phyloP scores from a whole-genome alignment of 176 grass and related monocot genomes.

The Aegilops longissima region DNA sequence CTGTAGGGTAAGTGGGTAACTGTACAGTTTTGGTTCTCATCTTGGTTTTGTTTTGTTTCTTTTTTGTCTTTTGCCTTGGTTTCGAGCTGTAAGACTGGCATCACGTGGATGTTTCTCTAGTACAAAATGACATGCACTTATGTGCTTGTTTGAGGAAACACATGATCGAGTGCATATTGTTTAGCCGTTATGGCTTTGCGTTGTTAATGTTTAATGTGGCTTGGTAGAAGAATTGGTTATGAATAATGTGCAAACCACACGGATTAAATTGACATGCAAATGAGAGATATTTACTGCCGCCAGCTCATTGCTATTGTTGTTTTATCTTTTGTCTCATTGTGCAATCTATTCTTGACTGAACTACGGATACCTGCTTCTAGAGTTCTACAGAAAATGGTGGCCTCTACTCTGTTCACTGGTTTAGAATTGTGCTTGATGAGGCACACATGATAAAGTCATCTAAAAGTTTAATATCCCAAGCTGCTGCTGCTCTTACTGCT shows the following conservation, averaged over 20 bases:
- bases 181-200: not conserved
- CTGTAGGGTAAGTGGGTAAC: not conserved
- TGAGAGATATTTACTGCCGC: not conserved
- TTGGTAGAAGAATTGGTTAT: conserved; percentile 21
- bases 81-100: not conserved
- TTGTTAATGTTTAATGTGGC: not conserved
- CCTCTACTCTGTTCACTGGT: conserved; percentile 79
- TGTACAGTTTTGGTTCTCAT: not conserved
- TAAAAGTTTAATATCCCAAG: conserved; percentile 86
- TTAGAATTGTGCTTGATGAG: conserved; percentile 95
- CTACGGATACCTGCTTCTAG: conserved; percentile 36
- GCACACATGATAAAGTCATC: conserved; percentile 90
- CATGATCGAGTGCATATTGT: not conserved
- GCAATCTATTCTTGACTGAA: conserved; percentile 26
- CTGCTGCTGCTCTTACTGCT: conserved; percentile 67
- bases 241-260: not conserved
- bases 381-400: conserved; percentile 64
- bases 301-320: not conserved
- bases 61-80: not conserved
- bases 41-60: not conserved
- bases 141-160: not conserved
- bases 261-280: not conserved
- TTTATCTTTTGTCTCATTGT: conserved; percentile 18
- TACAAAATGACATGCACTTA: not conserved
- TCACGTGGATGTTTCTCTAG: not conserved